phyloP scores from a whole-genome alignment of 2,329 filamentous ascomycete species.

The Colletotrichum tropicicola region DNA sequence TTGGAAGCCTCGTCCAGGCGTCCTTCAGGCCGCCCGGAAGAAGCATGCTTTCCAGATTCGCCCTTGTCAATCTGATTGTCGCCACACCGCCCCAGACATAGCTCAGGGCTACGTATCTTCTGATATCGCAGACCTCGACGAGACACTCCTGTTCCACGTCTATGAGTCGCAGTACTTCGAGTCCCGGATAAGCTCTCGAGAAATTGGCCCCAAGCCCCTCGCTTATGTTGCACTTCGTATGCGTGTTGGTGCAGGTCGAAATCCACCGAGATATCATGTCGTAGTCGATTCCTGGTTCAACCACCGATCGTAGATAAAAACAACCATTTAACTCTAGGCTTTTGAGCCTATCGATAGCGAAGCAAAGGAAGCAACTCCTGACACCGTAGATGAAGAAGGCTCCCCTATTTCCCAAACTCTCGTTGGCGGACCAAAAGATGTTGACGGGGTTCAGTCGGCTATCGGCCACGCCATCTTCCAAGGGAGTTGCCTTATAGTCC shows the following conservation, averaged over 20 bases:
- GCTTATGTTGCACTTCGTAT: neutral
- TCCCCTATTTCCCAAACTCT: neutral
- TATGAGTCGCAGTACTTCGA: neutral
- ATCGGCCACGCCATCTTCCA: neutral
- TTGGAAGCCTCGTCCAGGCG: neutral
- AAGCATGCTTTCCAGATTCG: neutral
- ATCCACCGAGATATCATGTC: neutral
- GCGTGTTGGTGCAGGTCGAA: neutral
- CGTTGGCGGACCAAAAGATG: neutral
- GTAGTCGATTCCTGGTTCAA: neutral
- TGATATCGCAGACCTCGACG: neutral
- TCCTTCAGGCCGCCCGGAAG: neutral
- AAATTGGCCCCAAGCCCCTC: neutral
- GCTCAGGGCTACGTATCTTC: neutral
- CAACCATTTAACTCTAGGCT: neutral
- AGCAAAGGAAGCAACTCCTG: neutral
- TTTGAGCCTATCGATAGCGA: neutral
- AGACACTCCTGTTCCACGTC: neutral
- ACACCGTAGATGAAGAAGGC: neutral
- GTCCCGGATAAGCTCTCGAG: neutral
- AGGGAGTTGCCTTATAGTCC: neutral
- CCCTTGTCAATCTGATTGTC: neutral
- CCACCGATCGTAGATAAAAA: neutral
- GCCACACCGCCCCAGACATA: slow-evolving; percentile 3
- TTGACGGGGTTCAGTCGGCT: neutral